A percentile compares a stretch with the other conserved stretches of the same genome.
Evolutionary conservation across 768 basidiomycete species (phyloP).

Genomic region (Serendipita sp.): DNA sequence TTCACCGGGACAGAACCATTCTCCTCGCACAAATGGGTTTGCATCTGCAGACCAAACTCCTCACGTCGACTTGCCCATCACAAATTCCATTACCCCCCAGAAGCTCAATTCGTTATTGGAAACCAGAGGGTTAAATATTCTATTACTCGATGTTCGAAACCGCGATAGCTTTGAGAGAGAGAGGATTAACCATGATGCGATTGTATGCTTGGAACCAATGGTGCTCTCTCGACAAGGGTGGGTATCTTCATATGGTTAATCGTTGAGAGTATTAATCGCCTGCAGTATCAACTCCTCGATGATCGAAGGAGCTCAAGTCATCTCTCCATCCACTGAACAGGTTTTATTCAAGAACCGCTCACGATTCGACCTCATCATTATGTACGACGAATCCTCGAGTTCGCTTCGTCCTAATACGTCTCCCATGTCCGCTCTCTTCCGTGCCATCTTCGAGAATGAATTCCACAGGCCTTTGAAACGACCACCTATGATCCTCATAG

Average conservation of each 20-base stretch:
- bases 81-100: slow-evolving; percentile 42
- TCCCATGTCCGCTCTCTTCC: slow-evolving; percentile 43
- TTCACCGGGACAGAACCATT: slow-evolving; percentile 14
- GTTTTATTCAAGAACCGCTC: slow-evolving; percentile 70
- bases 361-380: slow-evolving; percentile 73
- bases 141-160: slow-evolving; percentile 72
- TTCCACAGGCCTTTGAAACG: slow-evolving; percentile 57
- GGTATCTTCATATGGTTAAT: slow-evolving; percentile 17
- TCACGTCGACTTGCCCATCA: slow-evolving; percentile 36
- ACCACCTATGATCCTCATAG: slow-evolving; percentile 67
- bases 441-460: slow-evolving; percentile 56
- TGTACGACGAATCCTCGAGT: slow-evolving; percentile 60
- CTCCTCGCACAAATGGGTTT: slow-evolving; percentile 11
- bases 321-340: slow-evolving; percentile 54
- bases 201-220: slow-evolving; percentile 75
- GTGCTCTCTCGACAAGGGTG: slow-evolving; percentile 56
- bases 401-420: slow-evolving; percentile 32
- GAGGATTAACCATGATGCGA: slow-evolving; percentile 46
- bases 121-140: slow-evolving; percentile 33
- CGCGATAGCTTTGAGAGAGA: slow-evolving; percentile 61
- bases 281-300: slow-evolving; percentile 45
- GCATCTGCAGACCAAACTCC: slow-evolving; percentile 21
- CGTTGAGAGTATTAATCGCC: not conserved
- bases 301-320: slow-evolving; percentile 59
- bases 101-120: slow-evolving; percentile 44